Evolutionary conservation across 768 basidiomycete species (phyloP).

Genomic region (Pleurotus pulmonarius): DNA sequence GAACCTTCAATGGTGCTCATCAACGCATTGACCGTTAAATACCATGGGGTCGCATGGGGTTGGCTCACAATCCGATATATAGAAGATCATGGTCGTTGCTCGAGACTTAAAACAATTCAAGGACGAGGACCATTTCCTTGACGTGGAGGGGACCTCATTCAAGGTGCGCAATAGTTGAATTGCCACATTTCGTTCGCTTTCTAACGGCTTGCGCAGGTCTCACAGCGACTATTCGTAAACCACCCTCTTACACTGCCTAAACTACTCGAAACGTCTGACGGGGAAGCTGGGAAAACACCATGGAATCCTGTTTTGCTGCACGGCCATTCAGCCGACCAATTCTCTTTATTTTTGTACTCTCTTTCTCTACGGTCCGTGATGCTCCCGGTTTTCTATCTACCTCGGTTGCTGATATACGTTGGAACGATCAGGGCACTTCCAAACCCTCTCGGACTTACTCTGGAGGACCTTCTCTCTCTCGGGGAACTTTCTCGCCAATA

Average conservation of each 20-base stretch:
- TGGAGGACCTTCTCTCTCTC: constrained; percentile 34
- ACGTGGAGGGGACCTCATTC: constrained; percentile 19
- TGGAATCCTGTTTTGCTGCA: constrained; percentile 32
- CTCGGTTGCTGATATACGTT: too few relatives aligned
- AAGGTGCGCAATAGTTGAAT: constrained; percentile 13
- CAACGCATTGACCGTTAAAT: background rate
- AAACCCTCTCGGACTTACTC: constrained; percentile 19
- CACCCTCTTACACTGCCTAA: constrained; percentile 16
- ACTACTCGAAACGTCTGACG: constrained; percentile 13
- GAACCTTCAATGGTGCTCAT: background rate
- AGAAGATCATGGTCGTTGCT: too few relatives aligned
- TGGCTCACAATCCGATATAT: background rate
- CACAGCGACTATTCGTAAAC: background rate
- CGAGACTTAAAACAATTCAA: background rate
- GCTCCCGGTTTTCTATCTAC: too few relatives aligned
- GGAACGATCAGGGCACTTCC: constrained; percentile 19
- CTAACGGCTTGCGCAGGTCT: background rate
- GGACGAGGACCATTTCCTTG: constrained; percentile 1
- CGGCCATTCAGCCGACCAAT: constrained; percentile 33
- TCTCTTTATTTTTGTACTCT: constrained; percentile 34
- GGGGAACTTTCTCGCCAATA: constrained; percentile 38
- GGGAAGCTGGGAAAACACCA: constrained; percentile 13
- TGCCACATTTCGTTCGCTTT: background rate
- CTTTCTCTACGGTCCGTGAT: constrained; percentile 34
- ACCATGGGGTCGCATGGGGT: background rate